phyloP scores from a whole-genome alignment of 2,329 filamentous ascomycete genomes.

The Aureobasidium sp. region DNA sequence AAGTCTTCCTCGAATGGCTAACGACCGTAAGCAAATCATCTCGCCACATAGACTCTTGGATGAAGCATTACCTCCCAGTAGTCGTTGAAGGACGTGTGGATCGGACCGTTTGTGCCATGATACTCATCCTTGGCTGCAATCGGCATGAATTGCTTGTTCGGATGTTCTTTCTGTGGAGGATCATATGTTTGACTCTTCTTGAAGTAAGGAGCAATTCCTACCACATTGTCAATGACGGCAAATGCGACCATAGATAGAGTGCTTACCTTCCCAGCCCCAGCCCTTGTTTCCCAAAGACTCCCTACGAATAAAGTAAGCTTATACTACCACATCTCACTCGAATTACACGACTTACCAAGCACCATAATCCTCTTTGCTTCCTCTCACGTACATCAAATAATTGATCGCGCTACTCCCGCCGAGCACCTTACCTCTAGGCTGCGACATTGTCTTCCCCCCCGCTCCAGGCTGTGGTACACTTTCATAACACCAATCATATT shows the following conservation, averaged over 20 bases:
- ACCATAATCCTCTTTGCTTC: constrained; percentile 37
- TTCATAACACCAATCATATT: constrained; percentile 39
- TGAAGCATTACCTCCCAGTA: constrained; percentile 30
- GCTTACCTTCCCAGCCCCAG: constrained; percentile 1
- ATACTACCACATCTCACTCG: not conserved
- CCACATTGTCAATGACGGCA: not conserved
- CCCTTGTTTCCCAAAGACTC: not conserved
- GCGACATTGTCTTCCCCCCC: constrained; percentile 31
- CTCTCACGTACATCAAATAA: constrained; percentile 40
- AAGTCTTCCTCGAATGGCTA: constrained; percentile 41
- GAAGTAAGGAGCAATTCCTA: constrained; percentile 31
- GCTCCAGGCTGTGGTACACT: constrained; percentile 29
- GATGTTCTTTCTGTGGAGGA: constrained; percentile 24
- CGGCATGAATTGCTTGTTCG: constrained; percentile 35
- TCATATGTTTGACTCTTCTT: constrained; percentile 36
- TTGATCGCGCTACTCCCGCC: constrained; percentile 47
- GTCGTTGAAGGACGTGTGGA: constrained; percentile 37
- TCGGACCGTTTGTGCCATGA: constrained; percentile 33
- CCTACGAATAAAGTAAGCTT: not conserved
- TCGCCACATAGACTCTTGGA: no score
- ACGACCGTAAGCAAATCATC: not conserved
- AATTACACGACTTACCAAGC: constrained; percentile 35
- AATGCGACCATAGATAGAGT: not conserved
- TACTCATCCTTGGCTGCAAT: constrained; percentile 26
- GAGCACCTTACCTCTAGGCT: constrained; percentile 42